These are phyloP conservation scores for Sideroxylon spinosum DNA, from an alignment of 179 eudicot genomes.

Conservation along the genomic window DNA sequence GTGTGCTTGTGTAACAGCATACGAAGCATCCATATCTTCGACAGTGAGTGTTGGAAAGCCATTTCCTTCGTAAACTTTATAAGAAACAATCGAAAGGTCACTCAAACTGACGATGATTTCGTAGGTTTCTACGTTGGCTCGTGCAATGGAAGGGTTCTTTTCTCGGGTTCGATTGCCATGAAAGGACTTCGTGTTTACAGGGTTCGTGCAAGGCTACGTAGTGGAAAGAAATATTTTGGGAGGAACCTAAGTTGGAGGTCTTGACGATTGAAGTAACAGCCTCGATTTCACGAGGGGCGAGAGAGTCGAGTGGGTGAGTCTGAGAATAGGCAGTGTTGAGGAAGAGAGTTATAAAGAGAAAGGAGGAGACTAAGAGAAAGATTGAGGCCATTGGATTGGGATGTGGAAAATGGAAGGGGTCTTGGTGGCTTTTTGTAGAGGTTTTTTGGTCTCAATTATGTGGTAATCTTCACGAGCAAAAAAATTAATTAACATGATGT, in stretches of 20 bases:
- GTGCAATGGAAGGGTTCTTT: background rate
- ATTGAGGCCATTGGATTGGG: background rate
- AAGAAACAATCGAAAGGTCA: background rate
- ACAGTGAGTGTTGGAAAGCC: background rate
- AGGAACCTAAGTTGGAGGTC: background rate
- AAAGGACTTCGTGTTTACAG: background rate
- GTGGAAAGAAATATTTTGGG: background rate
- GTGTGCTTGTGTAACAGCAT: background rate
- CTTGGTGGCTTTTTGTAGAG: background rate
- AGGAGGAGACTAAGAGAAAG: background rate
- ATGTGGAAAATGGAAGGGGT: background rate
- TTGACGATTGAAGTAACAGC: background rate
- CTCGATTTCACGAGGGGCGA: slow-evolving; percentile 6
- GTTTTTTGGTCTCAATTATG: too few relatives aligned
- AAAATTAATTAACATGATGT: too few relatives aligned
- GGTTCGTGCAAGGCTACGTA: background rate
- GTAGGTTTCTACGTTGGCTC: background rate
- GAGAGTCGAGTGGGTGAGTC: slow-evolving; percentile 17
- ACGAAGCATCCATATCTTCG: background rate
- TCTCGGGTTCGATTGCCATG: background rate
- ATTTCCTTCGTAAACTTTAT: background rate
- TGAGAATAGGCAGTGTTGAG: slow-evolving; percentile 3
- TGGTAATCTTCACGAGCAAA: too few relatives aligned
- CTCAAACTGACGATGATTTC: slow-evolving; percentile 4
- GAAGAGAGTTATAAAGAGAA: background rate